Conservation (phyloP, 345 rosid species). For the Reutealis trisperma region DNA sequence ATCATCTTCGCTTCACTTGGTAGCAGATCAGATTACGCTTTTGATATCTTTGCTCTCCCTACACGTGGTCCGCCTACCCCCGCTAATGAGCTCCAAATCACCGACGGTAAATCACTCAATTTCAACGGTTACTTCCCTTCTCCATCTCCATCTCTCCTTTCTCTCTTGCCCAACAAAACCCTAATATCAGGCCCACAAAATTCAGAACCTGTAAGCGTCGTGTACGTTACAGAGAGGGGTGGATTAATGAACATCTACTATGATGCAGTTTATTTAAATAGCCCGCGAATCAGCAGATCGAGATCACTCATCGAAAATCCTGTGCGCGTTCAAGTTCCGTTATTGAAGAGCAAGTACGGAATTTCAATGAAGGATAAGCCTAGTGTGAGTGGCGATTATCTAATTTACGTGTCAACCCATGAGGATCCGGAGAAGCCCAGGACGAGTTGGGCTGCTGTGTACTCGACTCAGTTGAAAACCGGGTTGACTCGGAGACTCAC, state of each 20-base stretch:
- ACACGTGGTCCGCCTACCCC: constrained; percentile 27
- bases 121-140: constrained; percentile 87
- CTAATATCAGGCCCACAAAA: constrained; percentile 7
- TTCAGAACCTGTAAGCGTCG: constrained; percentile 45
- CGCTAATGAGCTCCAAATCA: constrained; percentile 51
- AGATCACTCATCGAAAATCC: constrained; percentile 49
- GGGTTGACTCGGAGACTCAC: constrained; percentile 69
- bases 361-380: constrained; percentile 81
- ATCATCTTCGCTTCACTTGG: constrained; percentile 76
- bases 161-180: constrained; percentile 37
- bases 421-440: constrained; percentile 66
- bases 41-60: constrained; percentile 70
- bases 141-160: constrained; percentile 42
- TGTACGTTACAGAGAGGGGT: constrained; percentile 77
- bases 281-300: constrained; percentile 13
- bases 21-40: constrained; percentile 59
- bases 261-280: constrained; percentile 41
- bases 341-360: constrained; percentile 41
- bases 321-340: constrained; percentile 51
- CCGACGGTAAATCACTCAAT: constrained; percentile 73
- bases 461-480: constrained; percentile 59
- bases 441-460: constrained; percentile 78
- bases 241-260: constrained; percentile 63
- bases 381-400: constrained; percentile 47
- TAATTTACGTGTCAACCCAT: constrained; percentile 81